Base-by-base conservation (phyloP, 2,329 filamentous ascomycete species). In the Periconia macrospinosa region DNA sequence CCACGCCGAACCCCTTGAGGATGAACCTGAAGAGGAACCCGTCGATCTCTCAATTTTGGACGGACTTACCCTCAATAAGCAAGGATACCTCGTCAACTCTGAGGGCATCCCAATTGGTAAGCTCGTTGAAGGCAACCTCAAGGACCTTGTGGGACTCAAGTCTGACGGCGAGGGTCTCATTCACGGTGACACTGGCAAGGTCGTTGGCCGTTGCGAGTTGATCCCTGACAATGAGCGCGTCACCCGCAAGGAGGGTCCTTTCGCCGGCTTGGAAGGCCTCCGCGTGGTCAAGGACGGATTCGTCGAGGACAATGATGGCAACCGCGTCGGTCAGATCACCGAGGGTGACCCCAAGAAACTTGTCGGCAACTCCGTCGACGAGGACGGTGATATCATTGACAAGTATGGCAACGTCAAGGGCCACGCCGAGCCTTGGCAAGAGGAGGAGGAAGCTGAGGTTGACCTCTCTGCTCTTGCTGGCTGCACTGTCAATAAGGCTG, bases 351-450 rank as follows among this genome's bases (percentile, higher is more conserved):
- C 82, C 35, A 91, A 91, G 80, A 78, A 80, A 48, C 81, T 95
- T 1, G 84, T 87, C 37, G 91, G 91, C 15, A 87, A 90, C 45
- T 66, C 79, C 9, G 90, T 94, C 17, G 91, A 94, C 53, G 87
- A 91, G 57, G 90, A 95, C 58, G 91, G 91, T 37, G 90, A 94
- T 53, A 86, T 95, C 30, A 80, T 89, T 52, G 91, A 94, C 78
- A 86, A 86, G 71, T 92, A 91, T 67, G 85, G 83, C 53, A 84
- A 83, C 55, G 78, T 82, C 60, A 83, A 83, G 72, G 82, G 82
- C 30, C 81, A 82, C 53, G 81, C 79, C n/a, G 82, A 84, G 66
- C 82, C 80, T 3, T 84, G 79, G 50, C 77, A 82, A 55, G 75
- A 78, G 55, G 74, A 74, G 52, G 82, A 83, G 63, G 76, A 71